These are phyloP conservation scores for Exophiala mesophila DNA, from an alignment of 2,329 filamentous ascomycete species.

Conservation along the genomic window DNA sequence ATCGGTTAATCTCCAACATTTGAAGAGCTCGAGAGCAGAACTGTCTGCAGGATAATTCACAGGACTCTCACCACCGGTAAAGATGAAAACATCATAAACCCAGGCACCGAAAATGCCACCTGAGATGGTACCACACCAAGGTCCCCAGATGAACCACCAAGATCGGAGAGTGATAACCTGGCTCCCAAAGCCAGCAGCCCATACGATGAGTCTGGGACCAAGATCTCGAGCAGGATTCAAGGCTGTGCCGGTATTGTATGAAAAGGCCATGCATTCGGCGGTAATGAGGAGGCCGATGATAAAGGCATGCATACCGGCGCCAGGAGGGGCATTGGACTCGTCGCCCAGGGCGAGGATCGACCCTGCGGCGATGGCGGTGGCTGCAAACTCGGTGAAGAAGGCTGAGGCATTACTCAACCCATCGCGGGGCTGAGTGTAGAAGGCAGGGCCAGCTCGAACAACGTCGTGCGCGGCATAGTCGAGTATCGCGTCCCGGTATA, in stretches of 20 bases:
- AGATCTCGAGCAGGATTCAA: conserved; percentile 36
- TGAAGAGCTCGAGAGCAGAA: neutral
- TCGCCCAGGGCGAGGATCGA: conserved; percentile 38
- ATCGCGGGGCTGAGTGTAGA: conserved; percentile 29
- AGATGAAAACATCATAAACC: conserved; percentile 36
- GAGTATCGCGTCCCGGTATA: conserved; percentile 35
- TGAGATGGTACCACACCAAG: conserved; percentile 33
- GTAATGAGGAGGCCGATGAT: conserved; percentile 43
- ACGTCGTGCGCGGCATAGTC: conserved; percentile 18
- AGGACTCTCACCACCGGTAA: conserved; percentile 36
- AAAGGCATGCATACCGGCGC: conserved; percentile 39
- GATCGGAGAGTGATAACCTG: conserved; percentile 26
- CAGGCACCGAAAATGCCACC: conserved; percentile 32
- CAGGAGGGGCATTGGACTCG: conserved; percentile 41
- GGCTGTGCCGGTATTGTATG: conserved; percentile 35
- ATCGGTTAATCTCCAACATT: too few relatives aligned
- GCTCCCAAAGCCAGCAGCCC: conserved; percentile 32
- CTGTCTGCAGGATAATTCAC: conserved; percentile 28
- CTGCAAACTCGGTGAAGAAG: conserved; percentile 37
- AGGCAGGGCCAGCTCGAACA: conserved; percentile 26
- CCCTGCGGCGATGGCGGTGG: conserved; percentile 31
- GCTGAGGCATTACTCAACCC: conserved; percentile 30
- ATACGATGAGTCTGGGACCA: conserved; percentile 32
- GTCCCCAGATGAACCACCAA: conserved; percentile 36
- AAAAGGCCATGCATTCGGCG: conserved; percentile 31